A percentile compares a stretch with the other conserved stretches of the same genome.
Conservation (phyloP, 2,329 filamentous ascomycete species). For the Colletotrichum cuscutae region DNA sequence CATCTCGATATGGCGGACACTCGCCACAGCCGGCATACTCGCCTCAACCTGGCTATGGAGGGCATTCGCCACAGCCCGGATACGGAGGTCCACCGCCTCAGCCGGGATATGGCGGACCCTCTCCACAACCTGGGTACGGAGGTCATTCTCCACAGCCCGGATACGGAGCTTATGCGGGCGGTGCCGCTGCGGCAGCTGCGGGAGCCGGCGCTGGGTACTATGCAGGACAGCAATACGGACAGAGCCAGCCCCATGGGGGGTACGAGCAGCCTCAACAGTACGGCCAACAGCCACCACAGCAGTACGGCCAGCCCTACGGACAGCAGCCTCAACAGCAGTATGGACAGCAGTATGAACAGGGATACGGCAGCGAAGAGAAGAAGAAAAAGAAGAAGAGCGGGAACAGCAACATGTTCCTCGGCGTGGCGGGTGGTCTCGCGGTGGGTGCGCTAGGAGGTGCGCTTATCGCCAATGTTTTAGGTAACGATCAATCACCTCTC, state of each 20-base stretch:
- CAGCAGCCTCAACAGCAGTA: conserved; percentile 5
- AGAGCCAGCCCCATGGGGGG: conserved; percentile 9
- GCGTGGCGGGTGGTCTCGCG: conserved; percentile 67
- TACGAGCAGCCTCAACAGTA: conserved; percentile 12
- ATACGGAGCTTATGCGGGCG: conserved; percentile 31
- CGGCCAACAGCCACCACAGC: background rate
- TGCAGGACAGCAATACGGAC: conserved; percentile 11
- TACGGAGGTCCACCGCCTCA: conserved; percentile 24
- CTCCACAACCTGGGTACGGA: conserved; percentile 33
- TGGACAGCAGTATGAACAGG: conserved; percentile 20
- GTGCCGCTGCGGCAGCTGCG: conserved; percentile 27
- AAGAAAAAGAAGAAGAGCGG: conserved; percentile 51
- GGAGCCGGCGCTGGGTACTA: conserved; percentile 30
- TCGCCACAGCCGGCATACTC: conserved; percentile 28
- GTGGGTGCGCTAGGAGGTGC: conserved; percentile 67
- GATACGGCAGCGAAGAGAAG: conserved; percentile 23
- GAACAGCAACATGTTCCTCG: conserved; percentile 62
- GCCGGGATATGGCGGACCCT: conserved; percentile 30
- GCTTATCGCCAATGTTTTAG: conserved; percentile 63
- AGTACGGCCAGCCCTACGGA: conserved; percentile 8
- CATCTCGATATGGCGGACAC: conserved; percentile 12
- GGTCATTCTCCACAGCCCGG: conserved; percentile 34
- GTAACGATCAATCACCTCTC: conserved; percentile 51
- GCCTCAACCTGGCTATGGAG: conserved; percentile 34
- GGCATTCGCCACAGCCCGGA: conserved; percentile 31